Percentiles rank a stretch among this genome's conserved stretches.
phyloP scores from a whole-genome alignment of 306 rosid species.

The Mimosa pudica region DNA sequence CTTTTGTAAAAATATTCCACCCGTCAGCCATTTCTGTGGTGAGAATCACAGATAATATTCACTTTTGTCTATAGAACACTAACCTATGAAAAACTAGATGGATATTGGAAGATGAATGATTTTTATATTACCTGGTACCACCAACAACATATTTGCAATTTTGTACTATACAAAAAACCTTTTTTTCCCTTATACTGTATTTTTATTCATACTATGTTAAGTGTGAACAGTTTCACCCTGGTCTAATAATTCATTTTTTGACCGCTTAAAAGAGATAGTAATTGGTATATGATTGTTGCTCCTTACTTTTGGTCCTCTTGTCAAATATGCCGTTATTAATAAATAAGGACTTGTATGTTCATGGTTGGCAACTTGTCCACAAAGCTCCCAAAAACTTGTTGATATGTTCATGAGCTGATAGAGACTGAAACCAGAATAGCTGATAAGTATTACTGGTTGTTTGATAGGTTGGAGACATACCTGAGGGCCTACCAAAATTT shows the following conservation, averaged over 20 bases:
- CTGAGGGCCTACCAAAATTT: constrained; percentile 89
- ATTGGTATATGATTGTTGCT: constrained; percentile 7
- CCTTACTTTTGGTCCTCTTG: constrained; percentile 28
- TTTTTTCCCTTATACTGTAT: neutral
- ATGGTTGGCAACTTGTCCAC: constrained; percentile 24
- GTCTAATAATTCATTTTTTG: constrained; percentile 29
- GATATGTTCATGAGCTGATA: constrained; percentile 25
- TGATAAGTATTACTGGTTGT: constrained; percentile 35
- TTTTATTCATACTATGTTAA: constrained; percentile 1
- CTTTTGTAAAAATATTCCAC: constrained; percentile 63
- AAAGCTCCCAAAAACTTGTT: constrained; percentile 1
- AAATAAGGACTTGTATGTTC: constrained; percentile 16
- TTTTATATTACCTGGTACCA: constrained; percentile 7
- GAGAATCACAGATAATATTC: constrained; percentile 42
- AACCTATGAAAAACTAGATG: constrained; percentile 31
- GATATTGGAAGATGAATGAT: constrained; percentile 3
- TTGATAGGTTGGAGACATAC: constrained; percentile 92
- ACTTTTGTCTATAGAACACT: constrained; percentile 25
- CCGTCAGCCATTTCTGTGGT: constrained; percentile 90
- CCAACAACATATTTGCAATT: constrained; percentile 30
- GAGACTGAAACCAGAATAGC: neutral
- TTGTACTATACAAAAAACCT: constrained; percentile 3
- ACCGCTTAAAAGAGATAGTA: neutral
- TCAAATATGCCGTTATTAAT: constrained; percentile 28
- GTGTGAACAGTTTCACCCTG: neutral